These are phyloP conservation scores for Aspergillus tamarii DNA, from an alignment of 2,329 filamentous ascomycete species.

Conservation along the genomic window DNA sequence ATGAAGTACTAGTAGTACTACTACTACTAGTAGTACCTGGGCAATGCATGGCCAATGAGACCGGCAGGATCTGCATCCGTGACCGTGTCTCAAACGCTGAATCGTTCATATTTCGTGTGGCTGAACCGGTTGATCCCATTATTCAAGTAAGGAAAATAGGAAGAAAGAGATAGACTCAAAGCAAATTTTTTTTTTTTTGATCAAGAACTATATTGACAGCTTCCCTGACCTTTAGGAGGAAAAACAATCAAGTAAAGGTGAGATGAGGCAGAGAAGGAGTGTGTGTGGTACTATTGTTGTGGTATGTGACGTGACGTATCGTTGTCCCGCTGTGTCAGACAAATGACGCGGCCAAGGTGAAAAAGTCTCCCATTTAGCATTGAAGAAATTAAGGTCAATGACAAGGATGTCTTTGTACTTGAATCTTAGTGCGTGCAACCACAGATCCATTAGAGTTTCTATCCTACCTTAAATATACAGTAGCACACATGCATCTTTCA, in stretches of 20 bases:
- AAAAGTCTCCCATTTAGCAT: background rate
- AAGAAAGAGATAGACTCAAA: background rate
- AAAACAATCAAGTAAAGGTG: background rate
- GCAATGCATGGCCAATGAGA: conserved; percentile 18
- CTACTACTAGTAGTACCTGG: too few species aligned
- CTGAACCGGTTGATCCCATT: conserved; percentile 20
- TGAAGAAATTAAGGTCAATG: background rate
- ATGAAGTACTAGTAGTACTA: background rate
- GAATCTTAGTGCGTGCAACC: background rate
- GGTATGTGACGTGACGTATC: conserved; percentile 5
- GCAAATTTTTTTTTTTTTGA: background rate
- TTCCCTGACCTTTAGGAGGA: background rate
- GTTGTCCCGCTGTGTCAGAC: background rate
- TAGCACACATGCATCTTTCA: background rate
- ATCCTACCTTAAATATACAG: conserved; percentile 2
- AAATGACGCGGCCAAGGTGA: conserved; percentile 7
- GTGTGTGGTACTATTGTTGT: background rate
- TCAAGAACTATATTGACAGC: background rate
- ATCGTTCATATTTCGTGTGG: conserved; percentile 19
- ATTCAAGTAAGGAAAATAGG: background rate
- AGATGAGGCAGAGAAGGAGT: background rate
- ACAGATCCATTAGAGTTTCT: background rate
- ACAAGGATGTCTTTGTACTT: background rate
- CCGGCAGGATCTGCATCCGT: conserved; percentile 21
- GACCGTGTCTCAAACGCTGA: conserved; percentile 24